Base-by-base conservation (phyloP, 768 basidiomycete species). In the Leccinellum rugosiceps region DNA sequence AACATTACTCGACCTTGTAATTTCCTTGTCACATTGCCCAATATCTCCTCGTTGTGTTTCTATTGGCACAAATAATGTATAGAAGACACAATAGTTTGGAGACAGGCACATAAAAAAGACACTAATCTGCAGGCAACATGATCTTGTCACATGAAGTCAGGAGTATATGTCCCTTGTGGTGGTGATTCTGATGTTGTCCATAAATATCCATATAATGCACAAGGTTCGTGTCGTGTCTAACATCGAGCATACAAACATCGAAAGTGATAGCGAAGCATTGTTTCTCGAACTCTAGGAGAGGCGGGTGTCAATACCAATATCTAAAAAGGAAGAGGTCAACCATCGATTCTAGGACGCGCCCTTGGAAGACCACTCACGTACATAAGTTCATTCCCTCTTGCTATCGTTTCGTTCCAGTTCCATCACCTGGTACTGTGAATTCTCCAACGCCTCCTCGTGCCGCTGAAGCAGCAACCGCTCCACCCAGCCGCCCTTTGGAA, bases 401-500 rank as follows among this genome's bases (percentile, higher is more conserved):
- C 19, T 43, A 3, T 43, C 41, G 10, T 43, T 19, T 19, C 4
- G 19, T 43, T 19, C 7, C 50, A 3, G 30, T 13, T 21, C 21
- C n/a, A n/a, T n/a, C n/a, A n/a, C n/a, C 25, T 46, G 8, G 3
- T 28, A 13, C 0, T 49, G 6, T 17, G 38, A 14, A 5, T 15
- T 28, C 14, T 57, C 63, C 63, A 76, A 61, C 60, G 35, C 60
- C 35, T 70, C 63, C 17, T 90, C 85, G 63, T 89, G 86, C 69
- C 78, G 76, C 61, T 71, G 78, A 60, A 95, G 70, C 55, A 98
- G 71, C 60, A 97, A 66, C 65, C 90, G 77, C 43, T 91, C 86
- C 1, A 98, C 86, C 94, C 95, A 98, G 0, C 96, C 95, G 6
- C 76, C 82, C 21, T 67, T 68, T 0, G 96, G 94, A 65, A 89